Evolutionary conservation across 164 flowering plant species (phyloP).

Genomic region (Umbilicus rupestris): DNA sequence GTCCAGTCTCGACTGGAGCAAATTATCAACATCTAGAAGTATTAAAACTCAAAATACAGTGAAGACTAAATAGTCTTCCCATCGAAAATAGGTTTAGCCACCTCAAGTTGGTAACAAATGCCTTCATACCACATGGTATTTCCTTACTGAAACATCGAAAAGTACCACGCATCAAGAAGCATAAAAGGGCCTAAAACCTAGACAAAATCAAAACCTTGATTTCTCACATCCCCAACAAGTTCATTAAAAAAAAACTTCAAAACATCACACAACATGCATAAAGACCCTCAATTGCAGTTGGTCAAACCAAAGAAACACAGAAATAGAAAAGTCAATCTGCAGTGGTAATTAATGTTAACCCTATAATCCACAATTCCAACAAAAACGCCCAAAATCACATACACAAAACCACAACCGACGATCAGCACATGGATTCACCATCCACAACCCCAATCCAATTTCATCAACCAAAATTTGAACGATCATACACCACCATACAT

Average conservation of each 20-base stretch:
- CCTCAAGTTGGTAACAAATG: neutral
- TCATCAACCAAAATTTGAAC: neutral
- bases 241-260: neutral
- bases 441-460: neutral
- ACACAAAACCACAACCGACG: neutral
- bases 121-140: neutral
- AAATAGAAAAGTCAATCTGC: neutral
- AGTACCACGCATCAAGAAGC: neutral
- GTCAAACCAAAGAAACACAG: neutral
- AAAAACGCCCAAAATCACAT: neutral
- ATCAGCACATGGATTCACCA: neutral
- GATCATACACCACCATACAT: neutral
- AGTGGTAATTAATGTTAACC: neutral
- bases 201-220: neutral
- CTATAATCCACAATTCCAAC: neutral
- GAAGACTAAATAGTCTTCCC: neutral
- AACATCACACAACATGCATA: neutral
- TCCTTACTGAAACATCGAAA: neutral
- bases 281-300: neutral
- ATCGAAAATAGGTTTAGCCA: too few relatives aligned
- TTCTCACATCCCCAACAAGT: neutral
- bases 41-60: neutral
- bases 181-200: neutral
- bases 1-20: neutral
- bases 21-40: neutral